A percentile compares a stretch with the other conserved stretches of the same genome.
These are phyloP conservation scores for Tetratostichococcus sp. DNA, from an alignment of 139 green algal species.

Conservation along the genomic window DNA sequence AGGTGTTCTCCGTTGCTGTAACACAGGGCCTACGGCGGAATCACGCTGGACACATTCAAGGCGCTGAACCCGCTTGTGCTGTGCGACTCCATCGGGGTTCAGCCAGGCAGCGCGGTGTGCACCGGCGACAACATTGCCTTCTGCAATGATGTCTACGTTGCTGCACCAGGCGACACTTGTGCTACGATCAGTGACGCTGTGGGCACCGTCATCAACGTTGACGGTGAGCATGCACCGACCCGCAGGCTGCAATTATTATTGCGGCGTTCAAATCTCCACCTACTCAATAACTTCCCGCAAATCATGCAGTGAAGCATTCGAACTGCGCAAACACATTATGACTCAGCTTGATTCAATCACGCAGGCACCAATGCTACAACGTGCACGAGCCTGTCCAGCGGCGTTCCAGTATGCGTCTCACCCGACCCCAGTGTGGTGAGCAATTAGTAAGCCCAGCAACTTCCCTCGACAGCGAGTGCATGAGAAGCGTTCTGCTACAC, in stretches of 20 bases:
- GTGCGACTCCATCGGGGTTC: not conserved
- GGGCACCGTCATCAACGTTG: not conserved
- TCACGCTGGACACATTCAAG: not conserved
- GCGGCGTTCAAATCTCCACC: no score
- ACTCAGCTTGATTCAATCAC: no score
- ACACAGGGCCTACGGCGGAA: not conserved
- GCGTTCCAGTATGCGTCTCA: not conserved
- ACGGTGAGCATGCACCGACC: not conserved
- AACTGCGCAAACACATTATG: no score
- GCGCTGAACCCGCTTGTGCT: not conserved
- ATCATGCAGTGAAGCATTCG: no score
- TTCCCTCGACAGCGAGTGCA: no score
- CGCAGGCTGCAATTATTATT: no score
- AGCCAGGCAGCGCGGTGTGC: not conserved
- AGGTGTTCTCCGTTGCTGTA: not conserved
- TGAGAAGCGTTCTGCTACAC: no score
- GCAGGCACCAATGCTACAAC: not conserved
- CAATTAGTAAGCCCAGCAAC: no score
- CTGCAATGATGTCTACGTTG: not conserved
- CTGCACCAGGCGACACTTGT: not conserved
- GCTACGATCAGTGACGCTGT: not conserved
- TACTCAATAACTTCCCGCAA: no score
- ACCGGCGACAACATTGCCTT: not conserved
- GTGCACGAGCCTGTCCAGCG: not conserved
- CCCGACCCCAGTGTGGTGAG: not conserved